Base-by-base conservation (phyloP, 306 rosid genomes). In the Hippophae tibetana region DNA sequence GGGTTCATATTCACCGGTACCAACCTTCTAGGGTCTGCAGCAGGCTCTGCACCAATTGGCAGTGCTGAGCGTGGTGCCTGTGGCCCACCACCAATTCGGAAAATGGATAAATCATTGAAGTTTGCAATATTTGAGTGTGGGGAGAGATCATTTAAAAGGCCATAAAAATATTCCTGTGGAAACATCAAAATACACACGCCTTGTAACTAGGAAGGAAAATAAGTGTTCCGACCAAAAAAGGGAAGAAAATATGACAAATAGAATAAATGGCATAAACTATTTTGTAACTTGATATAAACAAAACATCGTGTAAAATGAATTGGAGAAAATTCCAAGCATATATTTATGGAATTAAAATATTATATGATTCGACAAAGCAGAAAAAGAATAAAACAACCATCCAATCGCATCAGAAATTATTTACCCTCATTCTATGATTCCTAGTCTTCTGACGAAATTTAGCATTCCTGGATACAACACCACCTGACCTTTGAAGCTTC, bases 41-140 rank as follows among this genome's bases (percentile, higher is more conserved):
- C 86, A 58, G 99, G 99, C 74, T 92, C 96, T 49, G 99, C 99
- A 60, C 99, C 98, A 73, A 92, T 87, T 46, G 96, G 98, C 82
- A 92, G 71, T 60, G 98, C 98, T 46, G 96, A 92, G 7, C 93
- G 95, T 0, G 96, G 98, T 67, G 98, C 93, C 72, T 92, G 98
- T 43, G 98, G 98, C 60, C 96, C 96, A 1, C 98, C 99, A 26
- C 99, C 99, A 68, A 88, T 72, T 68, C 95, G 93, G 78, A 76
- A 85, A 67, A 92, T 79, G 41, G 71, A 69, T 75, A 92, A 77
- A 59, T 92, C 98, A 6, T 82, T 67, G 51, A 87, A 92, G 63
- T 72, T 92, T 71, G 95, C 86, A 10, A 81, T 78, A 72, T 83
- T 83, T 54, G 99, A 88, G 72, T 92, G 99, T 0, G 96, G 93